Base-by-base conservation (phyloP, 2,329 filamentous ascomycete genomes). In the Cryphonectria parasitica region DNA sequence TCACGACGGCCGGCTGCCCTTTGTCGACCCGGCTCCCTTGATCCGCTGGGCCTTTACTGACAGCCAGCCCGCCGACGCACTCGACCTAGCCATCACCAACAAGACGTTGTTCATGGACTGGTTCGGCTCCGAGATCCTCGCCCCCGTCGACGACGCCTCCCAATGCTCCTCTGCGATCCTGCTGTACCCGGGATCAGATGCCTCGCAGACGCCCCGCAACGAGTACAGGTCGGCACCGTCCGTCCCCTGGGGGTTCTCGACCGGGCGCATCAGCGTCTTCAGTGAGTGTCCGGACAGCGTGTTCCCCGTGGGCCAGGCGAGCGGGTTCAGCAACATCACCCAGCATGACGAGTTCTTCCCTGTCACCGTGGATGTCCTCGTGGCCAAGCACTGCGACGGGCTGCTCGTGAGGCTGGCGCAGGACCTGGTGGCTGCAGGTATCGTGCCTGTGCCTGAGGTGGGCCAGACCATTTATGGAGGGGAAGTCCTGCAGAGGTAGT, bases 351-450 rank as follows among this genome's bases (percentile, higher is more conserved):
- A 87, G 74, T 78, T 78, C 62, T 76, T 90, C 45, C 89, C 89
- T 0, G 88, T 91, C 0, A 84, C 86, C 0, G 83, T 90, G 0
- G 82, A 88, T 72, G 79, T 90, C 28, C 79, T 90, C 78, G 88
- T 83, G 0, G 85, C 87, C 0, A 86, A 84, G 73, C 88, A 88
- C 0, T 91, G 89, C 72, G 89, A 91, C 77, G 86, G 86, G 0
- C 82, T 90, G 80, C 74, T 90, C 36, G 86, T 86, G 58, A 83
- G 82, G 60, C 76, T 90, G 65, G 85, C 88, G 2, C 79, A 83
- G 65, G 85, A 87, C 58, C 72, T 90, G 69, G 81, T 85, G 1
- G 78, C 78, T 36, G 83, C 80, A 22, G 87, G 87, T 0, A 80
- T 89, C 3, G 28, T 89, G 58, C 80, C 79, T 63, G 74, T 81